Evolutionary conservation across 208 protist species (phyloP), one percentile per base, ranked within the genome.

Genomic region (Trichomonas gallinae): DNA sequence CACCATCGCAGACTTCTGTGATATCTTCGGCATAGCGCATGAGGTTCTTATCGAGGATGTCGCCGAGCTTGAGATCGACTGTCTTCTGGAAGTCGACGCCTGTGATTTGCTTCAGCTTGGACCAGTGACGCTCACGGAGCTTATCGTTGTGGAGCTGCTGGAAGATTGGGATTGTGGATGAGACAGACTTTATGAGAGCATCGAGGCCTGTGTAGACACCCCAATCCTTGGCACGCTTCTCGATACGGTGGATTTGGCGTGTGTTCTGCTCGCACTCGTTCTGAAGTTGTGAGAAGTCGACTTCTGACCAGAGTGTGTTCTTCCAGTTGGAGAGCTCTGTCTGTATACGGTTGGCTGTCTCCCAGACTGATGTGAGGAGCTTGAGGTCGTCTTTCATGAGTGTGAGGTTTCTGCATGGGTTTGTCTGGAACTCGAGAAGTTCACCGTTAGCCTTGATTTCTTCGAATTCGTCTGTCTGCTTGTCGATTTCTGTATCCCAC

Each of bases 11-110:
- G 97, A 99, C 99, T 97, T 98, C 99, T 72, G 98, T 98, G 40
- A 99, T 98, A 96, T 99, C 99, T 42, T 99, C 99, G 0, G 98
- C 98, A 97, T 98, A 99, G 93, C 99, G 99, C 97, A 99, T 98
- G 87, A 99, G 98, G 38, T 99, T 98, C 10, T 99, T 98, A 1
- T 98, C 98, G 63, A 99, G 98, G 48, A 99, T 98, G 97, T 99
- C 98, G 96, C 98, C 97, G 15, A 99, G 98, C 38, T 98, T 98
- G 97, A 99, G 99, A 96, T 98, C 98, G 49, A 96, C 96, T 88
- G 72, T 83, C 89, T 97, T 58, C 97, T 85, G 97, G 72, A 98
- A 97, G 96, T 98, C 98, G 38, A 96, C 96, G 15, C 98, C 98
- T 11, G 98, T 99, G 34, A 98, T 98, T 17, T 98, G 98, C 96